Percentiles rank a stretch among this genome's conserved stretches.
These are phyloP conservation scores for Backusella sp. DNA, from an alignment of 192 early-diverging fungal species.

Conservation along the genomic window DNA sequence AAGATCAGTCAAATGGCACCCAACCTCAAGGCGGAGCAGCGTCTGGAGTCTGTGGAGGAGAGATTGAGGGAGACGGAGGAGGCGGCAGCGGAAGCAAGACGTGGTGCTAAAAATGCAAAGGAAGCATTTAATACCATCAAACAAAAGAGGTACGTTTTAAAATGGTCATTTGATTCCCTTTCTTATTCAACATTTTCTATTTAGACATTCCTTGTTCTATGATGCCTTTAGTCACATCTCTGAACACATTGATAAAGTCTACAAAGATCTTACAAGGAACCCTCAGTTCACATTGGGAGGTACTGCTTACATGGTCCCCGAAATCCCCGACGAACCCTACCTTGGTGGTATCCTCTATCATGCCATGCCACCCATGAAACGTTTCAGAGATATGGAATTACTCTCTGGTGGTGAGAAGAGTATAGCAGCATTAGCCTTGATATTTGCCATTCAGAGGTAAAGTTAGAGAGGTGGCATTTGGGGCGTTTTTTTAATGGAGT, in stretches of 20 bases:
- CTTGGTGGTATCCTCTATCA: constrained; percentile 94
- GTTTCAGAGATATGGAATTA: constrained; percentile 99
- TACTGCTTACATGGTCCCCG: constrained; percentile 89
- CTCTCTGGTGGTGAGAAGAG: constrained; percentile 99
- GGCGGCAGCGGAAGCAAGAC: constrained; percentile 82
- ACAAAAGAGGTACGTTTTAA: constrained; percentile 58
- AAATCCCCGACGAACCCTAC: constrained; percentile 95
- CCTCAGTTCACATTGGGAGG: constrained; percentile 88
- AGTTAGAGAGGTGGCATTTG: too few relatives aligned
- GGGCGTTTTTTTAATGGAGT: too few relatives aligned
- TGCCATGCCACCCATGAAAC: constrained; percentile 99
- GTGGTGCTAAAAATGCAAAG: constrained; percentile 79
- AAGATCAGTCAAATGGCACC: constrained; percentile 89
- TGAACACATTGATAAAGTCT: constrained; percentile 90
- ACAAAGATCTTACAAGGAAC: constrained; percentile 93
- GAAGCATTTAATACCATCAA: constrained; percentile 80
- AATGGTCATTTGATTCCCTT: neutral
- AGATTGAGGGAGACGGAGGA: constrained; percentile 76
- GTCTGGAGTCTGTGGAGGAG: constrained; percentile 79
- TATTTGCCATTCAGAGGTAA: constrained; percentile 93
- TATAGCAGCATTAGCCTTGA: constrained; percentile 91
- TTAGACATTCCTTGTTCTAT: constrained; percentile 74
- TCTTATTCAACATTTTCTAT: too few relatives aligned
- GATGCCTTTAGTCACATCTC: constrained; percentile 87
- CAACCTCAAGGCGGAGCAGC: constrained; percentile 87